Evolutionary conservation across 2,329 filamentous ascomycete species (phyloP).

Genomic region (Exserohilum rostratum): DNA sequence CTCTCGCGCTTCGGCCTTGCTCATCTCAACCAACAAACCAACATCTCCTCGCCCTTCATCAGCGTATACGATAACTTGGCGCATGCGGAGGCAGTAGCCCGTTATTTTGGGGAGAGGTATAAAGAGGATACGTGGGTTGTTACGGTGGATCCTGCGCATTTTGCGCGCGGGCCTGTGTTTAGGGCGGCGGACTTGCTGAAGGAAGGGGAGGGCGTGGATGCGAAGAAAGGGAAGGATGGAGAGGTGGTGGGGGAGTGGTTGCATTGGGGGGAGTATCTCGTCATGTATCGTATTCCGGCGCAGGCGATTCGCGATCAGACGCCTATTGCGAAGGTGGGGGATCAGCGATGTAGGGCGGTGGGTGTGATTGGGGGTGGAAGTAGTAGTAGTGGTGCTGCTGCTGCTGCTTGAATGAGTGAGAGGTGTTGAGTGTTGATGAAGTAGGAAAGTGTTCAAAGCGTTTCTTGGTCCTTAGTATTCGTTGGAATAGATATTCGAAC

Average conservation of each 20-base stretch:
- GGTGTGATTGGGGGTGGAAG: conserved; percentile 26
- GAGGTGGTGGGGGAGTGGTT: conserved; percentile 21
- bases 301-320: conserved; percentile 42
- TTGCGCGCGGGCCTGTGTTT: conserved; percentile 42
- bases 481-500: no score
- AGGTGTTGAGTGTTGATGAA: neutral
- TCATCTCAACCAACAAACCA: conserved; percentile 41
- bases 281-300: conserved; percentile 43
- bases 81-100: conserved; percentile 39
- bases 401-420: neutral
- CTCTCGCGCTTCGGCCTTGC: conserved; percentile 38
- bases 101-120: conserved; percentile 24
- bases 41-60: conserved; percentile 45
- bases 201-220: neutral
- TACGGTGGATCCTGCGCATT: conserved; percentile 38
- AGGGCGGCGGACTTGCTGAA: conserved; percentile 38
- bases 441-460: neutral
- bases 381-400: conserved; percentile 3
- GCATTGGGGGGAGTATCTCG: conserved; percentile 44
- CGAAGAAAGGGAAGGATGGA: conserved; percentile 1
- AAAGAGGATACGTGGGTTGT: conserved; percentile 35
- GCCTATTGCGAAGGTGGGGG: conserved; percentile 24
- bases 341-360: conserved; percentile 26
- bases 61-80: conserved; percentile 36
- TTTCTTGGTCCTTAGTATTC: neutral